phyloP scores from a whole-genome alignment of 495 filamentous ascomycete genomes.

The Lasiosphaeriaceae sp. region DNA sequence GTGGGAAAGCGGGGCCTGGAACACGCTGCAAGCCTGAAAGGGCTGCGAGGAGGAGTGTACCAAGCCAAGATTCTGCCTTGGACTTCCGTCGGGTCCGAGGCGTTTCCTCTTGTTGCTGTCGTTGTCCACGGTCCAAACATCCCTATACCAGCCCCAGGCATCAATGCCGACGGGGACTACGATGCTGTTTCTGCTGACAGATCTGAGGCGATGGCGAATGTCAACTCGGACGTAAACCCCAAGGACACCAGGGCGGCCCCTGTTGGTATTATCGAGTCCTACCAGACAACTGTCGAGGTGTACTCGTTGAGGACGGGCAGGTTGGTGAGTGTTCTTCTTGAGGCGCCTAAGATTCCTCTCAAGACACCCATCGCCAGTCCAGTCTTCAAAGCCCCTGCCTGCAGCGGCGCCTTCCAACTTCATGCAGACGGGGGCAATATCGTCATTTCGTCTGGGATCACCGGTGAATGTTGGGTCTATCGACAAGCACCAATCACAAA shows the following conservation, averaged over 20 bases:
- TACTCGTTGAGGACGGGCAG: conserved; percentile 70
- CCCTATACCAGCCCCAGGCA: conserved; percentile 27
- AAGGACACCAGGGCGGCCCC: conserved; percentile 16
- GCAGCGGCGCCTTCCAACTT: conserved; percentile 67
- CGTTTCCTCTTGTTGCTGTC: conserved; percentile 65
- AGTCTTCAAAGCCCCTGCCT: conserved; percentile 55
- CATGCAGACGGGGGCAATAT: conserved; percentile 63
- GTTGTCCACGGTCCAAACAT: conserved; percentile 69
- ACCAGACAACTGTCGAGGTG: conserved; percentile 82
- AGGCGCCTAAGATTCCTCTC: conserved; percentile 45
- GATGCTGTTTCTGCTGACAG: conserved; percentile 37
- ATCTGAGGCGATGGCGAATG: conserved; percentile 32
- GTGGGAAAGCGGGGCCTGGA: conserved; percentile 65
- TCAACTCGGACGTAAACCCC: conserved; percentile 20
- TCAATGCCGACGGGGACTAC: conserved; percentile 34
- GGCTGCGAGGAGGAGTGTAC: conserved; percentile 74
- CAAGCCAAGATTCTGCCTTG: conserved; percentile 74
- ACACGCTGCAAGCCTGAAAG: conserved; percentile 61
- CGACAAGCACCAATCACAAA: conserved; percentile 31
- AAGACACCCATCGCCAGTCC: conserved; percentile 50
- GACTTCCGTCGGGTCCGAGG: conserved; percentile 26
- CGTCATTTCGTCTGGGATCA: conserved; percentile 70
- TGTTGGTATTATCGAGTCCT: conserved; percentile 48
- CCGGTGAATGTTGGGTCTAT: conserved; percentile 83
- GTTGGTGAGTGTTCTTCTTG: conserved; percentile 65